Evolutionary conservation across 352 stramenopile species (phyloP).

Genomic region (Phytophthora sp.): DNA sequence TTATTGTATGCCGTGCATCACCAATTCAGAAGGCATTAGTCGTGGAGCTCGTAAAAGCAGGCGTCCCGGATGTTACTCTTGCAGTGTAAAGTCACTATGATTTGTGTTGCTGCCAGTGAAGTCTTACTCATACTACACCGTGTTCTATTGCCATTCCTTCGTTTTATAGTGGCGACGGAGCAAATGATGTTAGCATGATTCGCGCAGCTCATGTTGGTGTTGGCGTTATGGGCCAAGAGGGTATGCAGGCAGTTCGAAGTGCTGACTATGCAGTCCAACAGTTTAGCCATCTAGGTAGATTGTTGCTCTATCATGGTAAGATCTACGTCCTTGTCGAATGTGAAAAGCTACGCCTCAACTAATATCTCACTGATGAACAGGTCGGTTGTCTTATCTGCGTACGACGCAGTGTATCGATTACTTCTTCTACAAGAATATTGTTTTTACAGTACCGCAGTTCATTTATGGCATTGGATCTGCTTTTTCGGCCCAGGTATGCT

Average conservation of each 20-base stretch:
- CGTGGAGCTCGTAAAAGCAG: slow-evolving; percentile 94
- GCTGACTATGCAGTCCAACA: slow-evolving; percentile 85
- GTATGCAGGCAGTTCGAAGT: slow-evolving; percentile 87
- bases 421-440: slow-evolving; percentile 99
- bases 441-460: slow-evolving; percentile 91
- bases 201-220: slow-evolving; percentile 98
- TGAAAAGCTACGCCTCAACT: too few relatives aligned
- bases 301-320: slow-evolving; percentile 78
- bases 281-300: slow-evolving; percentile 77
- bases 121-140: slow-evolving; percentile 30
- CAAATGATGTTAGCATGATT: slow-evolving; percentile 99
- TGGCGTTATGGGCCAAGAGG: slow-evolving; percentile 97
- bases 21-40: slow-evolving; percentile 91
- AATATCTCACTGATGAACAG: slow-evolving; percentile 50
- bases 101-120: too few relatives aligned
- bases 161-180: slow-evolving; percentile 94
- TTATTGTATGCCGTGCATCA: slow-evolving; percentile 90
- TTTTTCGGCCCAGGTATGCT: slow-evolving; percentile 83
- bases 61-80: slow-evolving; percentile 86
- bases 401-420: slow-evolving; percentile 96
- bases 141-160: background rate
- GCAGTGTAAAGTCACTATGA: slow-evolving; percentile 93
- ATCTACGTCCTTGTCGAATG: too few relatives aligned
- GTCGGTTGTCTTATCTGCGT: slow-evolving; percentile 96
- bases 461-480: slow-evolving; percentile 86